These are phyloP conservation scores for Malus hybrid DNA, from an alignment of 331 rosid species.

Conservation along the genomic window DNA sequence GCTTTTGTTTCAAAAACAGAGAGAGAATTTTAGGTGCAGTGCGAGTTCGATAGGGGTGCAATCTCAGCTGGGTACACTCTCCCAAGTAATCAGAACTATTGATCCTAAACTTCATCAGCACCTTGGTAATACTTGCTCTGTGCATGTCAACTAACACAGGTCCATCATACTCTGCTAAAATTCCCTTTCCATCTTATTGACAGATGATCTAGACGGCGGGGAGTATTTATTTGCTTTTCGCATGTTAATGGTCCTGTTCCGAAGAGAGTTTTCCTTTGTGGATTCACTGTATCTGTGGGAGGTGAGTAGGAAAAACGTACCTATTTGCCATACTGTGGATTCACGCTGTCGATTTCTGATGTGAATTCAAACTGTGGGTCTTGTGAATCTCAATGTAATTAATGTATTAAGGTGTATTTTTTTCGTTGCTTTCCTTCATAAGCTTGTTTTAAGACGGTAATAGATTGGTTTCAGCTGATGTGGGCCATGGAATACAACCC, in stretches of 20 bases:
- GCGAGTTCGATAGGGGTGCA: constrained; percentile 88
- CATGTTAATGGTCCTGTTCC: constrained; percentile 96
- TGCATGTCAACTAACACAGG: neutral
- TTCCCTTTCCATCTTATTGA: constrained; percentile 20
- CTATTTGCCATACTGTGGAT: neutral
- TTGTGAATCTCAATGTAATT: constrained; percentile 7
- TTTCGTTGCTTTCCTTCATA: constrained; percentile 17
- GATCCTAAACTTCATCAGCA: constrained; percentile 97
- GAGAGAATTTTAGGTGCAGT: constrained; percentile 77
- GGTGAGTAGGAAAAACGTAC: constrained; percentile 42
- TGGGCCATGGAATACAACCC: constrained; percentile 99
- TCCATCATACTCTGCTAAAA: neutral
- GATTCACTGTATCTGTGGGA: constrained; percentile 95
- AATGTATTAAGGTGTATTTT: constrained; percentile 5
- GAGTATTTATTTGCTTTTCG: constrained; percentile 96
- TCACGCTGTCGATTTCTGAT: neutral
- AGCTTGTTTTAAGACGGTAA: constrained; percentile 50
- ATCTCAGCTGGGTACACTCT: constrained; percentile 78
- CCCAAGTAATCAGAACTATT: constrained; percentile 82
- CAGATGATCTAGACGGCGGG: constrained; percentile 96
- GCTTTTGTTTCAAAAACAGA: constrained; percentile 41
- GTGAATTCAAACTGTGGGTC: neutral
- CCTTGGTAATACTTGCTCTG: constrained; percentile 46
- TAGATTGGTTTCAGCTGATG: constrained; percentile 88
- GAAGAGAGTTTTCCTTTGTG: constrained; percentile 91